Evolutionary conservation across 2,329 filamentous ascomycete species (phyloP).

Genomic region (Ceratocystis destructans): DNA sequence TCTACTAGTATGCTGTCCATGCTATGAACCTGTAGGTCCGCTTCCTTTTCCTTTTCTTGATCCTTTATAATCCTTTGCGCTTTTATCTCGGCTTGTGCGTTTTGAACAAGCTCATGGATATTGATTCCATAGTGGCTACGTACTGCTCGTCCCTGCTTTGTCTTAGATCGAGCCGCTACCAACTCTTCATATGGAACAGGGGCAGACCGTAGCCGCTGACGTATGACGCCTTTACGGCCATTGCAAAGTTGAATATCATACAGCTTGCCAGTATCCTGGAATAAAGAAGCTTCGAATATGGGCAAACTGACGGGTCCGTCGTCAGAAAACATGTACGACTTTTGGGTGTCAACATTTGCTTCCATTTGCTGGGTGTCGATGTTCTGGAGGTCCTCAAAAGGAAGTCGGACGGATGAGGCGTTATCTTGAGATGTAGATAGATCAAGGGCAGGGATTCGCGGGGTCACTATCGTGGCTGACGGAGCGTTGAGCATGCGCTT

Average conservation of each 20-base stretch:
- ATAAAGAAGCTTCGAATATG: slow-evolving; percentile 16
- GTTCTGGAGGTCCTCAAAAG: neutral
- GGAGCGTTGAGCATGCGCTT: slow-evolving; percentile 16
- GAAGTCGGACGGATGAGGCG: neutral
- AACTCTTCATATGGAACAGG: slow-evolving; percentile 49
- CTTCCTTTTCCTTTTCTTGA: slow-evolving; percentile 2
- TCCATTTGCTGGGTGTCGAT: neutral
- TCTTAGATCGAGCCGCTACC: slow-evolving; percentile 52
- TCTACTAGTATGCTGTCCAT: slow-evolving; percentile 22
- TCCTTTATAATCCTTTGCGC: slow-evolving; percentile 14
- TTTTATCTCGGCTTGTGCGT: slow-evolving; percentile 48
- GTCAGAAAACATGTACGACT: neutral
- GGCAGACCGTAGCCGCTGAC: slow-evolving; percentile 36
- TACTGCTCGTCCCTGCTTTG: slow-evolving; percentile 53
- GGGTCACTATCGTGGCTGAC: neutral
- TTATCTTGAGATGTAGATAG: neutral
- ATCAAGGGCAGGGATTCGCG: slow-evolving; percentile 5
- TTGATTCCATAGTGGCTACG: slow-evolving; percentile 84
- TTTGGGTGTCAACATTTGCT: neutral
- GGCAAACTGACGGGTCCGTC: slow-evolving; percentile 5
- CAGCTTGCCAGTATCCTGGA: slow-evolving; percentile 22
- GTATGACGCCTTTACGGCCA: slow-evolving; percentile 43
- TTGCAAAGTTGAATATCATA: slow-evolving; percentile 41
- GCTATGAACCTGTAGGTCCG: neutral
- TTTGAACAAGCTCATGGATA: slow-evolving; percentile 68